Conservation (phyloP, 192 early-diverging fungal species). For the Entrophospora sp. region DNA sequence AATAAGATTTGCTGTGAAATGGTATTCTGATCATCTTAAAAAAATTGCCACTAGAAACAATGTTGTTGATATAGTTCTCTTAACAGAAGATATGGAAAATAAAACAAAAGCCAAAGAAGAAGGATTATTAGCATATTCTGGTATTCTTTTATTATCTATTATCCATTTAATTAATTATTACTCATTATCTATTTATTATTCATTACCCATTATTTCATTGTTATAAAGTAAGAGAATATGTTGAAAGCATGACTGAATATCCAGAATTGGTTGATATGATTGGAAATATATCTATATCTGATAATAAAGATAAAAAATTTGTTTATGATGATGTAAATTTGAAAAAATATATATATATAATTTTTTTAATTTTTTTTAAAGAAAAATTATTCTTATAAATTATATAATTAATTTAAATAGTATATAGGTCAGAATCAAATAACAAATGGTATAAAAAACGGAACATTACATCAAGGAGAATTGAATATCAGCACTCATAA, state of each 20-base stretch:
- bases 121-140: slow-evolving; percentile 58
- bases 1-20: slow-evolving; percentile 75
- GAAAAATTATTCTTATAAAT: too few species aligned
- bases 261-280: slow-evolving; percentile 95
- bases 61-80: slow-evolving; percentile 51
- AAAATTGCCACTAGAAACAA: slow-evolving; percentile 17
- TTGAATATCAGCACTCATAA: slow-evolving; percentile 81
- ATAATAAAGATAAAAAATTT: slow-evolving; percentile 47
- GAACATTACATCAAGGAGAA: slow-evolving; percentile 70
- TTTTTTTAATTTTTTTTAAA: too few species aligned
- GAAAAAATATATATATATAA: too few species aligned
- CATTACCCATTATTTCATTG: neutral
- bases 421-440: too few species aligned
- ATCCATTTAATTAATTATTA: neutral
- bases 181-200: neutral
- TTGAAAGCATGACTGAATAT: slow-evolving; percentile 55
- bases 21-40: slow-evolving; percentile 74
- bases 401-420: too few species aligned
- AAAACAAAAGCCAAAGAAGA: slow-evolving; percentile 55
- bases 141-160: slow-evolving; percentile 23
- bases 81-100: slow-evolving; percentile 90
- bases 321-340: slow-evolving; percentile 52
- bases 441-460: slow-evolving; percentile 75
- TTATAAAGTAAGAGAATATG: slow-evolving; percentile 63
- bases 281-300: slow-evolving; percentile 31